Base-by-base conservation (phyloP, 805 yeast species). In the Myxozyma vanderwaltii region DNA sequence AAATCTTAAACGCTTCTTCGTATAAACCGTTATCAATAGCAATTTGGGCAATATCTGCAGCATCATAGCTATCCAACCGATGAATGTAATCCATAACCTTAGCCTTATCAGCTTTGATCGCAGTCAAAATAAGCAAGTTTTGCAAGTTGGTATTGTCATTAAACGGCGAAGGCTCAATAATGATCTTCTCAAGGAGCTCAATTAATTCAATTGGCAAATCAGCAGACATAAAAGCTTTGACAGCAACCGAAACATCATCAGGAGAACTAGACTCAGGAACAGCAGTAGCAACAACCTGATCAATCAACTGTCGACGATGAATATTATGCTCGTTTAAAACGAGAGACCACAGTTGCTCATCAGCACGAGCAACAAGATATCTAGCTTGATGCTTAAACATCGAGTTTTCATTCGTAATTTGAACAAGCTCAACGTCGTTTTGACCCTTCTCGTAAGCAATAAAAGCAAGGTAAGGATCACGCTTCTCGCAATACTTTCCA, bases 351-450 rank as follows among this genome's bases (percentile, higher is more conserved):
- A 94, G 80, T 5, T 75, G 80, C 24, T 85, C 78, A 72, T 94
- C 97, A n/a, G 96, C 89, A 74, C 96, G 88, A 62, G 84, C 79
- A 68, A 94, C 82, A 69, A 94, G 80, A 73, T 94, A 94, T 74
- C 98, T 86, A n/a, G 98, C 98, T 80, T 94, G 99, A 76, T 94
- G 92, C 75, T 94, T 94, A 82, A 88, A 94, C 99, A 94, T 94
- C 68, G 94, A 83, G 75, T 94, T 94, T 71, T 94, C 98, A 74
- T 94, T 94, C 67, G 99, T 94, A 75, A 94, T 91, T 71, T 83
- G 81, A 70, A 94, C 83, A 70, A 94, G 82, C 74, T 94, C 99
- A 58, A 80, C 86, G 73, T 94, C 97, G 69, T 92, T 91, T 54
- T 81, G 79, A 72, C 99, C 99, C 77, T 91, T 92, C 63, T 95